Base-by-base conservation (phyloP, 2,329 filamentous ascomycete genomes). In the Leptographium galeiforme region DNA sequence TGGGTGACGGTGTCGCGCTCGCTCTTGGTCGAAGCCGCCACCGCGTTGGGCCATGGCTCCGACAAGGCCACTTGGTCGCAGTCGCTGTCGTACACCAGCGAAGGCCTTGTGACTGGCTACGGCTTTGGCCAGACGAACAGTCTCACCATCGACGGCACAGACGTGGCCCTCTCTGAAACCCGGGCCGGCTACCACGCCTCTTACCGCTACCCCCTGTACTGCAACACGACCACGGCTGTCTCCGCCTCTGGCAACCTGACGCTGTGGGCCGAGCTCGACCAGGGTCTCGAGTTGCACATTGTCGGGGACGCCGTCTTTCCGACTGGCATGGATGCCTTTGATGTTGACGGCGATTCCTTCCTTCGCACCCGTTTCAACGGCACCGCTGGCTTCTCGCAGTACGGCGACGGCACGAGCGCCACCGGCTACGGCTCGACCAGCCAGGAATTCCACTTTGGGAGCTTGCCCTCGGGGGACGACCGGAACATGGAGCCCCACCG, bases 191-290 rank as follows among this genome's bases (percentile, higher is more conserved):
- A 73, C 62, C 57, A 60, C 25, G 57, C 63, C 6, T 61, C 61
- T 6, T 85, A 82, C 62, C 65, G 65, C 10, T 88, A 85, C 60
- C 84, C 84, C 0, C 65, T 87, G 1, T 73, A 70, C 59, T 77
- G 78, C 48, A 78, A 77, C 59, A 76, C 73, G 16, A 74, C 73
- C 2, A 75, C 75, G 53, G 62, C 64, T 14, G 63, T 69, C 13
- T 62, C 72, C 32, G 52, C 69, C 3, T 63, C 69, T 36, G 71
- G 71, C 14, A 71, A 75, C 58, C 66, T 75, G 51, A 71, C 69
- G n/a, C 66, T 79, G 50, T 67, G 61, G 58, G 72, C 70, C 1
- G 56, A 64, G 40, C 58, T 74, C 1, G 61, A 68, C 32, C 74
- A 77, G 57, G 70, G 70, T 1, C 61, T 73, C 43, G 54, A 64